These are phyloP conservation scores for barrel medic (Medicago truncatula) DNA, from an alignment of 306 rosid genomes.

Conservation along the genomic window DNA sequence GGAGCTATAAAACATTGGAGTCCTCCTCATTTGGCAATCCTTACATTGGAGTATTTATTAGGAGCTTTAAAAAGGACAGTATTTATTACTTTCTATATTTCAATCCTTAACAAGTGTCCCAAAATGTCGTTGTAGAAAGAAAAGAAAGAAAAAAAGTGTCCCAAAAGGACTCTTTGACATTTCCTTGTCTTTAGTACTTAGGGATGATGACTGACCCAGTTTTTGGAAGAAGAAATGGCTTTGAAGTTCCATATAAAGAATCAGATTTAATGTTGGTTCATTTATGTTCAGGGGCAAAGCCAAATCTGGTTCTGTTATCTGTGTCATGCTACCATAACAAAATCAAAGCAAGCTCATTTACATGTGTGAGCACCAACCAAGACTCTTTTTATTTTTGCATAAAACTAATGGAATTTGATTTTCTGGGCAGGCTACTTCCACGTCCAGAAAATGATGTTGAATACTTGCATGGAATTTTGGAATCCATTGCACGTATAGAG, in stretches of 20 bases:
- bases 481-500: conserved; percentile 96
- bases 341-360: conserved; percentile 27
- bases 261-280: conserved; percentile 26
- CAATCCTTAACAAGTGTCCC: conserved; percentile 18
- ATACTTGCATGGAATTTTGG: conserved; percentile 84
- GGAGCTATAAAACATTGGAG: background rate
- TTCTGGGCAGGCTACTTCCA: conserved; percentile 71
- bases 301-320: conserved; percentile 33
- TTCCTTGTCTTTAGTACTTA: background rate
- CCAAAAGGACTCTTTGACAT: background rate
- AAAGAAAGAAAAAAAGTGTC: background rate
- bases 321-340: conserved; percentile 8
- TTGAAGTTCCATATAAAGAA: conserved; percentile 15
- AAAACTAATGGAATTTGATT: conserved; percentile 28
- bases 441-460: conserved; percentile 80
- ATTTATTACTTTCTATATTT: background rate
- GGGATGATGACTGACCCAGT: conserved; percentile 2
- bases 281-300: conserved; percentile 17
- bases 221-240: conserved; percentile 12
- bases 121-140: background rate
- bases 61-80: background rate
- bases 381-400: background rate
- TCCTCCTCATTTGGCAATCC: background rate
- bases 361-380: background rate
- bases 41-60: conserved; percentile 4